A percentile compares a stretch with the other conserved stretches of the same genome.
Evolutionary conservation across 2,329 filamentous ascomycete species (phyloP).

Genomic region (Clonostachys sp.): DNA sequence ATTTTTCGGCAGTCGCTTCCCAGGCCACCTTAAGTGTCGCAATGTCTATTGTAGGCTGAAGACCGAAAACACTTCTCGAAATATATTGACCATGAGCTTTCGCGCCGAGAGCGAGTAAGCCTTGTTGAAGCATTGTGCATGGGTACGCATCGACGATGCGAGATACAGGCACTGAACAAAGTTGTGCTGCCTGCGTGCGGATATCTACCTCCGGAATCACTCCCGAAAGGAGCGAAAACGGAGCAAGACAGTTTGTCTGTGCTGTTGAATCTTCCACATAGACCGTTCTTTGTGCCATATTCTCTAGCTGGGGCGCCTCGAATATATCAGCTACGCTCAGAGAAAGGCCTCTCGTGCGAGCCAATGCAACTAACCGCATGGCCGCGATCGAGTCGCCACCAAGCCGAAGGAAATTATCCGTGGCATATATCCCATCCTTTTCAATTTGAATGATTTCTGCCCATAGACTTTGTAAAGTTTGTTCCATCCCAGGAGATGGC

Average conservation of each 20-base stretch:
- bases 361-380: conserved; percentile 1
- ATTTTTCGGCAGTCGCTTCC: conserved; percentile 6
- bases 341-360: too few species aligned
- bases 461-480: conserved; percentile 2
- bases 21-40: conserved; percentile 18
- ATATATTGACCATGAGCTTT: background rate
- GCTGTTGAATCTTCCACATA: too few species aligned
- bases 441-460: conserved; percentile 1
- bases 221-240: too few species aligned
- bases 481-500: background rate
- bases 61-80: conserved; percentile 3
- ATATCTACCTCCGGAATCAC: too few species aligned
- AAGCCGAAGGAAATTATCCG: conserved; percentile 38
- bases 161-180: background rate
- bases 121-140: background rate
- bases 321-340: too few species aligned
- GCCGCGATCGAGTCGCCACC: conserved; percentile 27
- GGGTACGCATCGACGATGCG: background rate
- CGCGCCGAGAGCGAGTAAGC: conserved; percentile 25
- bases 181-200: too few species aligned
- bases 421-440: conserved; percentile 17
- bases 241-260: too few species aligned
- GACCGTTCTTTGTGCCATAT: background rate
- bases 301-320: too few species aligned
- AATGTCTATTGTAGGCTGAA: background rate